Base-by-base conservation (phyloP, 208 protist genomes). In the Leishmania lainsoni region DNA sequence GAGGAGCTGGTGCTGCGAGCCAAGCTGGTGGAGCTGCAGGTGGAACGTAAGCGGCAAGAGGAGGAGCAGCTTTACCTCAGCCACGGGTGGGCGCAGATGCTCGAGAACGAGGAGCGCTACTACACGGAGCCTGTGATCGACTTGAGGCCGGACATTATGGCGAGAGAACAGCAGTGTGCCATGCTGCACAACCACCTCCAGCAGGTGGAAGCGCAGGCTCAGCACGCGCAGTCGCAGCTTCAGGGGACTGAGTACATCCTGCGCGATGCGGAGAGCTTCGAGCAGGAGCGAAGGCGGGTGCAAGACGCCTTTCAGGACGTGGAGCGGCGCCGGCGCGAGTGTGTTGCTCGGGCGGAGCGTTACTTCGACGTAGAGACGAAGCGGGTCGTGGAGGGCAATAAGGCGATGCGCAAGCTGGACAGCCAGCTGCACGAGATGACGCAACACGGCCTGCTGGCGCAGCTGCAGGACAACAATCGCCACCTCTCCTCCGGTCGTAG, bases 21-120 rank as follows among this genome's bases (percentile, higher is more conserved):
- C 61, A 80, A 83, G 79, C 70, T 92, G 75, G 84, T 78, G 17
- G 90, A 93, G 73, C 79, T 92, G 61, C 85, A 85, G 77, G 56
- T 77, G 35, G 74, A 59, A 17, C 87, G 87, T 32, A 58, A 82
- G 71, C 75, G 81, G 54, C 86, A 90, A 76, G 83, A 87, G 52
- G 89, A 92, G 71, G 89, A 92, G 88, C 89, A 91, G 84, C 83
- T 87, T 35, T 70, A 68, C 22, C 86, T 95, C 74, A 94, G 90
- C 81, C 81, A 81, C 16, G 92, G 90, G 26, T 95, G 90, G 90
- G 81, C 90, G 20, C 65, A 83, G 79, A 85, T 95, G 84, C 81
- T 92, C 29, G 90, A 93, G 77, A 88, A 81, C n/a, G 90, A 95
- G 69, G 89, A 95, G 85, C 89, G 90, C 76, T 95, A 93, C 86